A percentile compares a stretch with the other conserved stretches of the same genome.
These are phyloP conservation scores for Komagataea norvegica DNA, from an alignment of 1,139 yeast genomes.

Conservation along the genomic window DNA sequence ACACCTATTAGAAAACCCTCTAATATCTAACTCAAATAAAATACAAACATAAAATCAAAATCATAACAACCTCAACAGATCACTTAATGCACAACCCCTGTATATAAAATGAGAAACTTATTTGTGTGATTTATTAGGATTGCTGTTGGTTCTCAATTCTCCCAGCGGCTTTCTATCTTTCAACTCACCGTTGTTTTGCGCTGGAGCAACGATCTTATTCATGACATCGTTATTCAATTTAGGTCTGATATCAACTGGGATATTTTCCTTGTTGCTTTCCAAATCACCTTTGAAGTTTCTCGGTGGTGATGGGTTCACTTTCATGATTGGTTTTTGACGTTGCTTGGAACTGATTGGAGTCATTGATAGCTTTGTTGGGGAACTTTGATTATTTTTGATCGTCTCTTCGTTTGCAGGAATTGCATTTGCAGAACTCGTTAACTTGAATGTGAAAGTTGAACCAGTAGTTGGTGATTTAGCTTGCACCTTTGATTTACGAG, in stretches of 20 bases:
- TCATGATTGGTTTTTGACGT: slow-evolving; percentile 26
- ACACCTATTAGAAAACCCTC: not conserved
- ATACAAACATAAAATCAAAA: not conserved
- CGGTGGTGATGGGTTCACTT: slow-evolving; percentile 20
- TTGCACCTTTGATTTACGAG: slow-evolving; percentile 14
- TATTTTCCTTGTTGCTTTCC: slow-evolving; percentile 9
- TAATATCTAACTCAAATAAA: not conserved
- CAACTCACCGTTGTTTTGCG: slow-evolving; percentile 5
- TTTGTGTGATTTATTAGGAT: no score
- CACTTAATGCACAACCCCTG: no score
- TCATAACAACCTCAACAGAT: not conserved
- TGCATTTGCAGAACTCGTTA: slow-evolving; percentile 11
- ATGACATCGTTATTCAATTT: not conserved
- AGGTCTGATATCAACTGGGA: not conserved
- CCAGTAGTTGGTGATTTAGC: slow-evolving; percentile 7
- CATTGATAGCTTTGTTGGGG: slow-evolving; percentile 4
- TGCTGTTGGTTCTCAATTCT: slow-evolving; percentile 1
- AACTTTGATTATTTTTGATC: not conserved
- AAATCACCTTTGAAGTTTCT: not conserved
- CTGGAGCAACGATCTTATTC: not conserved
- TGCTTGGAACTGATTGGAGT: slow-evolving; percentile 10
- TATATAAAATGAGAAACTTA: no score
- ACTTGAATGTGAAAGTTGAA: slow-evolving; percentile 22
- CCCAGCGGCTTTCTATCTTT: slow-evolving; percentile 6
- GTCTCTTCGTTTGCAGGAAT: not conserved